phyloP scores from a whole-genome alignment of 257 asterid genomes.

The Salvia splendens region DNA sequence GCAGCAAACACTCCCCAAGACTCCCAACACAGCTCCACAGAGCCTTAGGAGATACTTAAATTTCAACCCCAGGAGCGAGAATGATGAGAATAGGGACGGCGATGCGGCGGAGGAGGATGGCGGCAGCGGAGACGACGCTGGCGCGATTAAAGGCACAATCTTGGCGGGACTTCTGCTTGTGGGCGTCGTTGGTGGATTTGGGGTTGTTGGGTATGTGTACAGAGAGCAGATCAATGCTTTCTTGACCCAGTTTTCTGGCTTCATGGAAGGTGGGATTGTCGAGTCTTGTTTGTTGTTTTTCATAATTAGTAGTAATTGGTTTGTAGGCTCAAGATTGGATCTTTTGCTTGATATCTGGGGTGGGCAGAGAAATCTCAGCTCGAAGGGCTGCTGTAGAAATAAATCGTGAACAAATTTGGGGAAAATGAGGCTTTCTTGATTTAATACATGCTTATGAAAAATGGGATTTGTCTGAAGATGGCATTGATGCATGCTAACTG shows the following conservation, averaged over 20 bases:
- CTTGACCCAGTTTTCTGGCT: conserved; percentile 74
- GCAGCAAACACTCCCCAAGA: too few species aligned
- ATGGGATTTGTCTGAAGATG: conserved; percentile 4
- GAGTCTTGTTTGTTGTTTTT: conserved; percentile 19
- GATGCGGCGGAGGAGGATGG: conserved; percentile 33
- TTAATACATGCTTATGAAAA: conserved; percentile 7
- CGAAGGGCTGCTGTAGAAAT: not conserved
- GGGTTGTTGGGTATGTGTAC: too few species aligned
- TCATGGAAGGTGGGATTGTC: conserved; percentile 51
- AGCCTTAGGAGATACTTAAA: conserved; percentile 58
- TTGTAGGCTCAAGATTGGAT: conserved; percentile 16
- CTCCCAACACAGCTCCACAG: too few species aligned
- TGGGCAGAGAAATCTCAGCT: conserved; percentile 22
- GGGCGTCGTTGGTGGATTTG: conserved; percentile 87
- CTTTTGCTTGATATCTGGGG: conserved; percentile 12
- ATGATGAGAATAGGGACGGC: conserved; percentile 37
- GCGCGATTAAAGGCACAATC: conserved; percentile 80
- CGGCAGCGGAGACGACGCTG: too few species aligned
- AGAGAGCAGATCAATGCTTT: too few species aligned
- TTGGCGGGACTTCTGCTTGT: conserved; percentile 64
- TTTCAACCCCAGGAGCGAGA: conserved; percentile 55
- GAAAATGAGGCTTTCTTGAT: not conserved
- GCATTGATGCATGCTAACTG: not conserved
- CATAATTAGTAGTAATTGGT: conserved; percentile 1
- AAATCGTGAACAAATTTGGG: too few species aligned